These are phyloP conservation scores for Russula compacta DNA, from an alignment of 768 basidiomycete species.

Conservation along the genomic window DNA sequence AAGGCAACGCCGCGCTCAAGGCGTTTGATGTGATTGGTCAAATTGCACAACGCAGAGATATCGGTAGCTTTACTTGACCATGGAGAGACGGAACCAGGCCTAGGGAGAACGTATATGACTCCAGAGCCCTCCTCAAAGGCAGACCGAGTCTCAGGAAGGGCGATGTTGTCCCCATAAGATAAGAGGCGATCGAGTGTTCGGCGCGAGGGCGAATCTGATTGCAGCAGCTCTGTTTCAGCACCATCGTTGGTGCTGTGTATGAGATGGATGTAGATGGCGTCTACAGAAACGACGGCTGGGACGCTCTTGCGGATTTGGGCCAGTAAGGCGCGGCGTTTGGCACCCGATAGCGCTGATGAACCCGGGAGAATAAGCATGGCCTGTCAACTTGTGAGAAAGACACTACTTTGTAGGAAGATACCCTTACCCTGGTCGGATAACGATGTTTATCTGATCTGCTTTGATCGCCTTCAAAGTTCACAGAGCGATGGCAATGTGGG, in stretches of 20 bases:
- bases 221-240: constrained; percentile 39
- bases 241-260: constrained; percentile 49
- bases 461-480: background rate
- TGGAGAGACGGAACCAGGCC: constrained; percentile 88
- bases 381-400: constrained; percentile 10
- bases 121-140: constrained; percentile 31
- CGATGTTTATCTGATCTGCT: background rate
- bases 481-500: too few relatives aligned
- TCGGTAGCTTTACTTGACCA: constrained; percentile 99
- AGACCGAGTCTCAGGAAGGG: constrained; percentile 36
- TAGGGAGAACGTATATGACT: constrained; percentile 66
- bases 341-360: constrained; percentile 61
- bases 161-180: constrained; percentile 73
- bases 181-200: constrained; percentile 61
- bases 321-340: constrained; percentile 63
- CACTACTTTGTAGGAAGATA: background rate
- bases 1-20: constrained; percentile 80
- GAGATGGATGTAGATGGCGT: constrained; percentile 82
- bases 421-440: background rate
- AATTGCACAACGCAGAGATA: constrained; percentile 80
- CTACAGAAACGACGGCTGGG: constrained; percentile 54
- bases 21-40: constrained; percentile 61
- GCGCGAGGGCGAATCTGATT: constrained; percentile 36
- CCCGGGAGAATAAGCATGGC: constrained; percentile 74
- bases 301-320: constrained; percentile 43